phyloP scores from a whole-genome alignment of 2,329 filamentous ascomycete species.

The Sporothrix mexicana region DNA sequence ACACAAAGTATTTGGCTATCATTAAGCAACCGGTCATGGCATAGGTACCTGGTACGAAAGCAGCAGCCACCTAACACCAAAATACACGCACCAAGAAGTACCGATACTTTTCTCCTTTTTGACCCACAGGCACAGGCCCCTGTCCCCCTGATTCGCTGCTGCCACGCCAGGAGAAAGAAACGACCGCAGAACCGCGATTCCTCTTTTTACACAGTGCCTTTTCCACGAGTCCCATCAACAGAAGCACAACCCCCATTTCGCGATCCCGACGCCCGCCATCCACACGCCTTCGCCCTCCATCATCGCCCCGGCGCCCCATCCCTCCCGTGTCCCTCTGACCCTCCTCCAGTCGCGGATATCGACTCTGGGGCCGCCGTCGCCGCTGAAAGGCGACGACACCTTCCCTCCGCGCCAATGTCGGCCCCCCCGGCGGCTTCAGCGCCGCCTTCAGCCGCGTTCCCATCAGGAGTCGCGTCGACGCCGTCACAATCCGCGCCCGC shows the following conservation, averaged over 20 bases:
- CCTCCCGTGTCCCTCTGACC: background rate
- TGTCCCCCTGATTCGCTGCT: conserved; percentile 41
- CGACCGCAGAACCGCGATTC: conserved; percentile 35
- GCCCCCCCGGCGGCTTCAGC: conserved; percentile 48
- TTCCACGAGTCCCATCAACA: conserved; percentile 30
- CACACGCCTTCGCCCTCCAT: conserved; percentile 20
- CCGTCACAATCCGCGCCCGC: conserved; percentile 15
- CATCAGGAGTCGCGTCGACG: conserved; percentile 31
- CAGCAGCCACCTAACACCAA: background rate
- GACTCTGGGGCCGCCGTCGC: conserved; percentile 40
- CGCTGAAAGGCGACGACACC: conserved; percentile 47
- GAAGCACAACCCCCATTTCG: background rate
- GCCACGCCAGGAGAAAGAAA: conserved; percentile 27
- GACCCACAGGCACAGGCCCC: conserved; percentile 40
- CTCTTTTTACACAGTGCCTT: conserved; percentile 34
- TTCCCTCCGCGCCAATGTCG: conserved; percentile 49
- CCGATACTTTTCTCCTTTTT: background rate
- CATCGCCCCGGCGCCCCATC: conserved; percentile 27
- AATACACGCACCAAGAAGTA: background rate
- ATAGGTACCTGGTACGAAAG: conserved; percentile 13
- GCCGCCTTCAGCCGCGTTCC: conserved; percentile 34
- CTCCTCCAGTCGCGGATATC: conserved; percentile 9
- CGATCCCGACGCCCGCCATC: conserved; percentile 28
- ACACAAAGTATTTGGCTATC: background rate
- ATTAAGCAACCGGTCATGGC: background rate